Evolutionary conservation across 2,329 filamentous ascomycete genomes (phyloP).

Genomic region (Cryphonectria japonica): DNA sequence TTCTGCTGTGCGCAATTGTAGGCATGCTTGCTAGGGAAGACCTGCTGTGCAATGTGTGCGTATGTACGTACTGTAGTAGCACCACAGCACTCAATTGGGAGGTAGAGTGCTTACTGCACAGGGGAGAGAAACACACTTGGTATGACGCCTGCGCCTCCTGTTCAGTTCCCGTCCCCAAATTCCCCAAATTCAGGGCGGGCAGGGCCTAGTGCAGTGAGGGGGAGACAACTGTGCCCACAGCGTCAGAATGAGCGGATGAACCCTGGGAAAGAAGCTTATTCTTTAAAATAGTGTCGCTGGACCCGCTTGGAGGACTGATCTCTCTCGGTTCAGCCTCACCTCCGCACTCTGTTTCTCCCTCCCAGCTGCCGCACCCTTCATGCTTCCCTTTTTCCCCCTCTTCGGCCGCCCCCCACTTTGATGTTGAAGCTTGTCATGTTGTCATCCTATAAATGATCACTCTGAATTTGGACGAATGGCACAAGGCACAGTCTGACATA

Average conservation of each 20-base stretch:
- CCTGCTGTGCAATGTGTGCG: background rate
- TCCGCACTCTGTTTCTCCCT: background rate
- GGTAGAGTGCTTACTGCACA: background rate
- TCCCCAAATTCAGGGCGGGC: background rate
- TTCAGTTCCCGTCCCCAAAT: too few relatives aligned
- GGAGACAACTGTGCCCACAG: too few relatives aligned
- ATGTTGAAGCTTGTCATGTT: background rate
- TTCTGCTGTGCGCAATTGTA: background rate
- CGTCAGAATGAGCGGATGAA: background rate
- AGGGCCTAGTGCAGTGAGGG: too few relatives aligned
- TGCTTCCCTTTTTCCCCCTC: background rate
- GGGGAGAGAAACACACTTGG: background rate
- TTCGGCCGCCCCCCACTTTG: background rate
- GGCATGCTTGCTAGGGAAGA: background rate
- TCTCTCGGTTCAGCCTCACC: background rate
- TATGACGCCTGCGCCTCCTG: background rate
- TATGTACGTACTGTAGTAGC: too few relatives aligned
- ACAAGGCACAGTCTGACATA: background rate
- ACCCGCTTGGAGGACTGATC: background rate
- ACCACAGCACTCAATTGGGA: background rate
- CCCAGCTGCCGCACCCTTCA: background rate
- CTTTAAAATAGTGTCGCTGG: conserved; percentile 7
- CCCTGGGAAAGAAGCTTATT: conserved; percentile 1
- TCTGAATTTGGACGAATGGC: background rate
- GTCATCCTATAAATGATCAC: background rate